Base-by-base conservation (phyloP, 306 rosid species). In the Lupinus albus region DNA sequence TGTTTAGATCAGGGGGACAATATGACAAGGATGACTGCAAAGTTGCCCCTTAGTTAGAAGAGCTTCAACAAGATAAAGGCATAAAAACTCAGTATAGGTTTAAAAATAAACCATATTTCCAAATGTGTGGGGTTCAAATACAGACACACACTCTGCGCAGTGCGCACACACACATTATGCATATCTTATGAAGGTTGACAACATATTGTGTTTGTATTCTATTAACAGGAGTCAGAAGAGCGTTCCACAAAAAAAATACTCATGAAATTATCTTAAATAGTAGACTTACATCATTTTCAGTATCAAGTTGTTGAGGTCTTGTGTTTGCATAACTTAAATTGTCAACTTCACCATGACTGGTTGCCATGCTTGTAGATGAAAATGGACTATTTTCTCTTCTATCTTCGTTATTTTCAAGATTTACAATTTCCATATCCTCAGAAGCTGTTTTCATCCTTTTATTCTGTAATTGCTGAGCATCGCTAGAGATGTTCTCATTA, bases 1-100 rank as follows among this genome's bases (percentile, higher is more conserved):
- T 85, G 84, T 93, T 93, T 70, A 64, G 74, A 75, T 89, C 94
- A 30, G 98, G 97, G 48, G 98, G 97, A 62, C 70, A 68, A 80
- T 92, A 92, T 10, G 85, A 36, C 83, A 72, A 48, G 61, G 84
- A 74, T 45, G 84, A 71, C 87, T 87, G 85, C 78, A 62, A 71
- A 51, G 20, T 11, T 20, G 15, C 58, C 60, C 54, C 61, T 70
- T 53, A 35, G 47, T 71, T 61, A 79, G 57, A 50, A n/a, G 25
- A 46, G 41, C 57, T 72, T 72, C 68, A 71, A 52, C 36, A 32
- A 57, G 54, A 71, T 33, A 51, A 54, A 35, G 17, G 64, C 45
- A 72, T 11, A 57, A 33, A 58, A 47, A 20, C 62, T 63, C 50
- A 51, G 48, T 49, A 48, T 39, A 52, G 30, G 20, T 30, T 55